Base-by-base conservation (phyloP, 2,329 filamentous ascomycete genomes). In the Metarhizium brunneum region DNA sequence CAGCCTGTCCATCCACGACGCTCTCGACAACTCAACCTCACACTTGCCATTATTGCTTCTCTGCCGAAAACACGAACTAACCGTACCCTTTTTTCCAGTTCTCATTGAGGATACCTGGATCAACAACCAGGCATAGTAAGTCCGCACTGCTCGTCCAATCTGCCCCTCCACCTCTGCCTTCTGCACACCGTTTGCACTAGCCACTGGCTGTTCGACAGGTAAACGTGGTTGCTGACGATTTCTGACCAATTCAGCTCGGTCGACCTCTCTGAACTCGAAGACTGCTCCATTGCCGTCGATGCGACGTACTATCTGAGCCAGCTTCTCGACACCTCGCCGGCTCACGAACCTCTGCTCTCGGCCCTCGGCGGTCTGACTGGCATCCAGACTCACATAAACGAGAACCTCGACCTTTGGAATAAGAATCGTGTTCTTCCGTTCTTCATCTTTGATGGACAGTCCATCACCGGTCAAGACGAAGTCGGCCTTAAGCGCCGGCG, bases 391-490 rank as follows among this genome's bases (percentile, higher is more conserved):
- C 86, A 87, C 65, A 86, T 99, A 60, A 83, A 89, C 67, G 79
- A 81, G 52, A 89, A 95, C 63, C 76, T 99, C 35, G 80, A 87
- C 58, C 76, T 77, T 57, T 90, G 94, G 78, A 82, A 83, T 58
- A 79, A 80, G 49, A 75, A 85, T 64, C 81, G 82, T 20, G 86
- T 95, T 53, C 83, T 77, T n/a, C 89, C 89, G 2, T 76, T 95
- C 60, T 97, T 99, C 69, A 80, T 99, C 53, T 99, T 99, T 71
- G 89, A 92, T 69, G 94, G 94, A 40, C 82, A 96, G 64, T 84
- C 90, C 43, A 81, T 91, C 58, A 84, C 85, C 43, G 88, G 87
- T 56, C 87, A 88, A 65, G 86, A 92, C 64, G 84, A 88, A 50
- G 78, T 85, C 57, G 76, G 84, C 29, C 78, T 87, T 54, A 80